Percentiles rank a stretch among this genome's conserved stretches.
Evolutionary conservation across 495 filamentous ascomycete species (phyloP).

Genomic region (Ramalina peruviana): DNA sequence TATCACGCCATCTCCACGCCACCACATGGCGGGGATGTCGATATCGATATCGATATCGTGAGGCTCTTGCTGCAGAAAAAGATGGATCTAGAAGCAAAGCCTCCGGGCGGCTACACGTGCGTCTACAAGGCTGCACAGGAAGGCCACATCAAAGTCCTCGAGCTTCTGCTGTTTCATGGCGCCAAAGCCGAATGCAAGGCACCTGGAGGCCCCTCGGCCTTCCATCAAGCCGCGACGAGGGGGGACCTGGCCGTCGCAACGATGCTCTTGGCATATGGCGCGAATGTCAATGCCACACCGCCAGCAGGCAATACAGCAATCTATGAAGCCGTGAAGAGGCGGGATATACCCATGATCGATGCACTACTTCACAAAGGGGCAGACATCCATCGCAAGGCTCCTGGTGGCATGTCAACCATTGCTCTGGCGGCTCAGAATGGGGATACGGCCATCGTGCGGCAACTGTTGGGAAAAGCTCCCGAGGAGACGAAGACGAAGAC

Average conservation of each 20-base stretch:
- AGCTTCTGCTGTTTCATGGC: slow-evolving; percentile 1
- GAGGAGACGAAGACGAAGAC: too few species aligned
- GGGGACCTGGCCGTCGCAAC: slow-evolving; percentile 3
- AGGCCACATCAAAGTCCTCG: slow-evolving; percentile 2
- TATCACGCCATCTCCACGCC: not conserved
- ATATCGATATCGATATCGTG: not conserved
- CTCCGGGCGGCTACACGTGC: slow-evolving; percentile 9
- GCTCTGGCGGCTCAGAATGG: slow-evolving; percentile 7
- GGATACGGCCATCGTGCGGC: not conserved
- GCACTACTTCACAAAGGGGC: slow-evolving; percentile 9
- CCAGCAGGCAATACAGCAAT: slow-evolving; percentile 10
- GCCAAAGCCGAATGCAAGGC: slow-evolving; percentile 7
- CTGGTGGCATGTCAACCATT: slow-evolving; percentile 6
- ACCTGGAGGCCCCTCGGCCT: slow-evolving; percentile 5
- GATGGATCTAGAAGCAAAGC: slow-evolving; percentile 4
- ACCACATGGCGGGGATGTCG: too few species aligned
- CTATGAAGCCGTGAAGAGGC: slow-evolving; percentile 3
- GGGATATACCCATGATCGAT: slow-evolving; percentile 2
- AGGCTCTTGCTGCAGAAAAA: not conserved
- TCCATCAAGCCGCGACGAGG: slow-evolving; percentile 7
- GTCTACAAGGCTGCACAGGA: slow-evolving; percentile 11
- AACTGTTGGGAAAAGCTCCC: not conserved
- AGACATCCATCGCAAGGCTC: slow-evolving; percentile 2
- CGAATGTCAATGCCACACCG: slow-evolving; percentile 9
- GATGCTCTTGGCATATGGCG: slow-evolving; percentile 6